A percentile compares a stretch with the other conserved stretches of the same genome.
Evolutionary conservation across 108 stramenopile species (phyloP).

Genomic region (Epithemia pelagica): DNA sequence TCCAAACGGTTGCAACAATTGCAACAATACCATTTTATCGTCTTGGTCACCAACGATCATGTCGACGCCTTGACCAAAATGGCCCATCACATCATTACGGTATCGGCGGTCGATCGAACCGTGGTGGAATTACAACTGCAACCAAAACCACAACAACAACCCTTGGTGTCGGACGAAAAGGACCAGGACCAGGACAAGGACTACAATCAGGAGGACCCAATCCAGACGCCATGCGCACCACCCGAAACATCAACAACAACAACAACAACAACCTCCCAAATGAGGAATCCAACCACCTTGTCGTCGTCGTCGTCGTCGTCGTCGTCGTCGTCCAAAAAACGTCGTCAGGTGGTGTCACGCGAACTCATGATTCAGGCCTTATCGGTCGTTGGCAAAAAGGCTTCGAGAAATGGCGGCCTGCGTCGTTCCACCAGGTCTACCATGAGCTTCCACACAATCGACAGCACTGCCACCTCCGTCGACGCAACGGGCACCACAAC

Average conservation of each 20-base stretch:
- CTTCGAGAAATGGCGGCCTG: no score
- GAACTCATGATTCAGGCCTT: conserved; percentile 42
- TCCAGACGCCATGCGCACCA: no score
- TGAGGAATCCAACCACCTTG: no score
- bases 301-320: no score
- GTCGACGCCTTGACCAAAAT: conserved; percentile 45
- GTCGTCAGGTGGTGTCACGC: conserved; percentile 33
- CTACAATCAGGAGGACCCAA: no score
- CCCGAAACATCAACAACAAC: no score
- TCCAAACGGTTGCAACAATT: conserved; percentile 39
- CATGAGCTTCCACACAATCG: conserved; percentile 12
- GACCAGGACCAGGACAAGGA: no score
- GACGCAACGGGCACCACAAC: no score
- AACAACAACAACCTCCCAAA: no score
- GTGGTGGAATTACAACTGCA: conserved; percentile 45
- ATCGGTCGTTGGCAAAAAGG: conserved; percentile 41
- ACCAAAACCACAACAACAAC: conserved; percentile 33
- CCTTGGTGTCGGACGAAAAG: conserved; percentile 37
- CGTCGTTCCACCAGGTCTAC: conserved; percentile 40
- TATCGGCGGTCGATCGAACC: conserved; percentile 53
- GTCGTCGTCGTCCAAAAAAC: no score
- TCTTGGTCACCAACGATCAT: conserved; percentile 73
- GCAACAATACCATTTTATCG: conserved; percentile 49
- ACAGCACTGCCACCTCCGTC: conserved; percentile 21
- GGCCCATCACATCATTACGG: conserved; percentile 62